These are phyloP conservation scores for Colletotrichum echinochloae DNA, from an alignment of 2,329 filamentous ascomycete species.

Conservation along the genomic window DNA sequence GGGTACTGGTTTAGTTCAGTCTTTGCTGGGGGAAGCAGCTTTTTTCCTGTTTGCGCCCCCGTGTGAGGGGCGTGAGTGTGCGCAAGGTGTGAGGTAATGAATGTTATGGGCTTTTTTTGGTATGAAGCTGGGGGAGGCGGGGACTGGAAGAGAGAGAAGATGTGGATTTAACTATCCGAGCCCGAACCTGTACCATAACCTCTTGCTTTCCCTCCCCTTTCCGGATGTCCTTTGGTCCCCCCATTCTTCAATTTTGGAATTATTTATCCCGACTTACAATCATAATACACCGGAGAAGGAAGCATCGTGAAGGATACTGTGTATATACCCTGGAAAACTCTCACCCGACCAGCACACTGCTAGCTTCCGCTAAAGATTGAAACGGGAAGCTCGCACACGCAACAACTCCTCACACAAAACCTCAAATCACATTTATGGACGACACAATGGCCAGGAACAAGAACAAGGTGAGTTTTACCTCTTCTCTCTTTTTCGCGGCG, in stretches of 20 bases:
- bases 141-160: neutral
- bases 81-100: constrained; percentile 34
- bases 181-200: constrained; percentile 2
- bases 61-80: neutral
- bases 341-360: neutral
- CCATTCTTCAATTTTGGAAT: neutral
- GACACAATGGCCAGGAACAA: constrained; percentile 40
- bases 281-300: neutral
- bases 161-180: neutral
- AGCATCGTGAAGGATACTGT: neutral
- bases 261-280: neutral
- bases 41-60: neutral
- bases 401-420: neutral
- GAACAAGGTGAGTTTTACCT: constrained; percentile 32
- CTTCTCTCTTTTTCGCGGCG: neutral
- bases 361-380: neutral
- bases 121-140: neutral
- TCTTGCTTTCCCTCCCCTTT: neutral
- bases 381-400: neutral
- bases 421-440: constrained; percentile 21
- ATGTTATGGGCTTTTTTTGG: neutral
- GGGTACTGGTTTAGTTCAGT: constrained; percentile 14
- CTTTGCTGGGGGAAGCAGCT: neutral
- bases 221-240: neutral
- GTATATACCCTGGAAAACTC: neutral